phyloP scores from a whole-genome alignment of 140 eudicot species.

The Cichorium intybus region DNA sequence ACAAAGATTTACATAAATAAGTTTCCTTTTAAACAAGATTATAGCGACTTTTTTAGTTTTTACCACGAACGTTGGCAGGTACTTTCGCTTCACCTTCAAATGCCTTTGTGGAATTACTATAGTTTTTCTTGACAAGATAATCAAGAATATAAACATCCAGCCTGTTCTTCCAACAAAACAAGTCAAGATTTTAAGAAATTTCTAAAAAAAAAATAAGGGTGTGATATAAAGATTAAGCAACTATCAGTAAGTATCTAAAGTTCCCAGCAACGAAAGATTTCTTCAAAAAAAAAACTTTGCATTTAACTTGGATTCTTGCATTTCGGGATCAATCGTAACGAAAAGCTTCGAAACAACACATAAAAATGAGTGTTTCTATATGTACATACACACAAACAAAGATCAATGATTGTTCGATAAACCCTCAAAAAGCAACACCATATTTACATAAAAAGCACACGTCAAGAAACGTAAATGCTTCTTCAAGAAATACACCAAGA shows the following conservation, averaged over 20 bases:
- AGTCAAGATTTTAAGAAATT: neutral
- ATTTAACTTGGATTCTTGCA: conserved; percentile 1
- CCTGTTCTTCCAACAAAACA: conserved; percentile 38
- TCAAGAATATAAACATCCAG: conserved; percentile 70
- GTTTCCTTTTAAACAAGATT: neutral
- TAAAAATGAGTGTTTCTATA: neutral
- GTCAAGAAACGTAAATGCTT: neutral
- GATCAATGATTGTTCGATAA: conserved; percentile 8
- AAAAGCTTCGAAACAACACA: conserved; percentile 5
- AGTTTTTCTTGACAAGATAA: conserved; percentile 59
- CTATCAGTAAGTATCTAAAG: neutral
- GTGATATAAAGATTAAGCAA: neutral
- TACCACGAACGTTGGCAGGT: conserved; percentile 50
- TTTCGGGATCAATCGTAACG: neutral
- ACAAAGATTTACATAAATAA: neutral
- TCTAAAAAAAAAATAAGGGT: neutral
- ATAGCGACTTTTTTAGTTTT: conserved; percentile 10
- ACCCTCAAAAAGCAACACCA: conserved; percentile 11
- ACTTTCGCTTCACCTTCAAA: conserved; percentile 65
- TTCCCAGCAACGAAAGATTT: neutral
- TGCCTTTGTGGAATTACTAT: conserved; percentile 35
- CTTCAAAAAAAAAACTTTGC: neutral
- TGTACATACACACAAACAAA: conserved; percentile 2
- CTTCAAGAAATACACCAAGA: neutral
- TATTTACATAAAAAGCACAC: neutral